These are phyloP conservation scores for Ustilago trichophora DNA, from an alignment of 1,284 basidiomycete species.

Conservation along the genomic window DNA sequence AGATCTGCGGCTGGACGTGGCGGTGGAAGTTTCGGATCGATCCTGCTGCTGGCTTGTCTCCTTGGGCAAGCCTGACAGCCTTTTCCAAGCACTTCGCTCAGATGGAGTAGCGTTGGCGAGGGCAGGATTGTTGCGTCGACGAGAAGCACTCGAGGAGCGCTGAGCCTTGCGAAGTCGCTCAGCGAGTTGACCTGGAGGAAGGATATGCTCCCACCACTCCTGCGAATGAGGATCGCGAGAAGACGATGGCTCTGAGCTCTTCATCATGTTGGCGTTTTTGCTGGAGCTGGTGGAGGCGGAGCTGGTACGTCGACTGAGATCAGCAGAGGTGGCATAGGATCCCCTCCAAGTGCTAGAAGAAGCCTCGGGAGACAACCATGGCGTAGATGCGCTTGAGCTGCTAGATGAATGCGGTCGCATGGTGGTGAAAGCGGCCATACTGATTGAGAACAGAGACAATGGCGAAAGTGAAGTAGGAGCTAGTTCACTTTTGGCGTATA, in stretches of 20 bases:
- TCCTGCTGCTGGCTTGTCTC: slow-evolving; percentile 7
- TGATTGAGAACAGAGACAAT: slow-evolving; percentile 3
- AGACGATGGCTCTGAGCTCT: slow-evolving; percentile 1
- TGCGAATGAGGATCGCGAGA: slow-evolving; percentile 27
- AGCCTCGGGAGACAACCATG: slow-evolving; percentile 33
- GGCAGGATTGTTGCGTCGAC: slow-evolving; percentile 34
- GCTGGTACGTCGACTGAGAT: slow-evolving; percentile 27
- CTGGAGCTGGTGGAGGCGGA: slow-evolving; percentile 6
- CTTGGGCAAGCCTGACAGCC: slow-evolving; percentile 29
- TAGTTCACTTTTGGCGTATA: too few species aligned
- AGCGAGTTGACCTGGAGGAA: slow-evolving; percentile 56
- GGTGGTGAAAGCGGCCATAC: slow-evolving; percentile 24
- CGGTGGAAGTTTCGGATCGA: slow-evolving; percentile 23
- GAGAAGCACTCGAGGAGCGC: slow-evolving; percentile 34
- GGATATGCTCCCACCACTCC: slow-evolving; percentile 57
- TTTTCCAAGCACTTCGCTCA: slow-evolving; percentile 40
- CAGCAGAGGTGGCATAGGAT: slow-evolving; percentile 15
- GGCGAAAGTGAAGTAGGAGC: too few species aligned
- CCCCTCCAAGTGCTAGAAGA: slow-evolving; percentile 13
- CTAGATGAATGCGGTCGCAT: slow-evolving; percentile 23
- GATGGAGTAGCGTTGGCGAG: slow-evolving; percentile 42
- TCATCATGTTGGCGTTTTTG: background rate
- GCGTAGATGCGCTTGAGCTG: slow-evolving; percentile 33
- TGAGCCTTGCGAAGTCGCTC: slow-evolving; percentile 55
- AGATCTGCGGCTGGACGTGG: slow-evolving; percentile 23